A percentile compares a stretch with the other conserved stretches of the same genome.
phyloP scores from a whole-genome alignment of 1,139 yeast species.

The Yamadazyma triangularis region DNA sequence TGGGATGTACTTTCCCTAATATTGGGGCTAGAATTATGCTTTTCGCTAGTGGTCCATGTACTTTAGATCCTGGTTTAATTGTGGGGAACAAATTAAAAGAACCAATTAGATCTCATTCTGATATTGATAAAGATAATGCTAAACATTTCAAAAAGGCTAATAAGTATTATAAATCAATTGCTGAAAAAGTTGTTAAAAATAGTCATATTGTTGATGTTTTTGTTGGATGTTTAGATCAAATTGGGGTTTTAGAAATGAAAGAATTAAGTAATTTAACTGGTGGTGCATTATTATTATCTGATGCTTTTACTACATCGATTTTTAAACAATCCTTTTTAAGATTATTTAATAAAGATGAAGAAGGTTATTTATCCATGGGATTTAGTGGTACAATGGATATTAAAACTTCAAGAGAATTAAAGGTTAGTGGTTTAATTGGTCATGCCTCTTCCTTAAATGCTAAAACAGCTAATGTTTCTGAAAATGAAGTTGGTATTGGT shows the following conservation, averaged over 20 bases:
- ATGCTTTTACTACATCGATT: constrained; percentile 94
- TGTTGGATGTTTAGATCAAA: constrained; percentile 98
- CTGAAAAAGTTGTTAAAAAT: constrained; percentile 63
- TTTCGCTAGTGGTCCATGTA: constrained; percentile 94
- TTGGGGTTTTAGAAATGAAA: constrained; percentile 97
- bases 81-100: constrained; percentile 90
- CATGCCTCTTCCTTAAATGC: constrained; percentile 76
- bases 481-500: constrained; percentile 90
- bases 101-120: constrained; percentile 96
- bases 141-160: constrained; percentile 89
- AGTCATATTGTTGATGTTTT: constrained; percentile 90
- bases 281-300: constrained; percentile 86
- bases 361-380: constrained; percentile 81
- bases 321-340: constrained; percentile 92
- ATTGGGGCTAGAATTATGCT: constrained; percentile 88
- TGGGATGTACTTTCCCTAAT: constrained; percentile 84
- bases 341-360: constrained; percentile 79
- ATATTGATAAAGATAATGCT: constrained; percentile 73
- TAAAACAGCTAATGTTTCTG: constrained; percentile 72
- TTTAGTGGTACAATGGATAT: constrained; percentile 84
- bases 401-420: constrained; percentile 83
- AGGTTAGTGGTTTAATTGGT: constrained; percentile 90
- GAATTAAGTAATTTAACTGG: constrained; percentile 85
- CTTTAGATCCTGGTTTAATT: constrained; percentile 91
- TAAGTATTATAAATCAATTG: constrained; percentile 76